Evolutionary conservation across 768 basidiomycete species (phyloP), one percentile per base, ranked within the genome.

Genomic region (Podaxis rugospora): DNA sequence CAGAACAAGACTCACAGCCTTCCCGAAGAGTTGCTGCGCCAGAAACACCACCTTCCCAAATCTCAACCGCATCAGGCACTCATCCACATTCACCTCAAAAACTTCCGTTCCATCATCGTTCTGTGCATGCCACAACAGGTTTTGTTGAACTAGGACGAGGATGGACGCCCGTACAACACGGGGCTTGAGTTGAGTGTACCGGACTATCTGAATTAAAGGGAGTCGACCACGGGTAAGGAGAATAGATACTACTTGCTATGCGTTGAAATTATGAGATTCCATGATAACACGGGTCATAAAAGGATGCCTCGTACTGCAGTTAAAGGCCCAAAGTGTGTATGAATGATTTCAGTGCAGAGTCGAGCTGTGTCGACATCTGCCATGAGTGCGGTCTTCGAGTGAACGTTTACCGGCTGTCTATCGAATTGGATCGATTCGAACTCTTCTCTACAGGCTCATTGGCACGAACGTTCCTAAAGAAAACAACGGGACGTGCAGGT

Each of bases 121-220:
- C 40, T 82, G 81, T 7, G 88, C 83, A 69, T 94, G 92, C 91
- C 93, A 95, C 47, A 95, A 78, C 47, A 97, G 73, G 72, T 97
- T 95, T 70, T 98, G 95, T 70, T 98, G 95, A 16, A 95, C 80
- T 56, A 98, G 82, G 49, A 89, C 83, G 49, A 97, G 76, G 18
- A 95, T 75, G 18, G 85, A 81, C 27, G 87, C 86, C 56, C 89
- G 85, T 13, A 88, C 82, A 1, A 80, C 85, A 25, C 87, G 84
- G 9, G 86, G 81, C 66, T 85, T 89, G 27, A 93, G 72, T 28
- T 76, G 78, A 1, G 93, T 84, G 68, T 86, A 86, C 35, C 89
- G 87, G 36, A 87, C 77, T 53, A 96, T 70, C 65, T 90, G 86
- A 7, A 78, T 62, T 23, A 93, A 73, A 9, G 89, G 80, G n/a